Evolutionary conservation across 75 land plant species (phyloP), one percentile per base, ranked within the genome.

Genomic region (Sequoiadendron giganteum): DNA sequence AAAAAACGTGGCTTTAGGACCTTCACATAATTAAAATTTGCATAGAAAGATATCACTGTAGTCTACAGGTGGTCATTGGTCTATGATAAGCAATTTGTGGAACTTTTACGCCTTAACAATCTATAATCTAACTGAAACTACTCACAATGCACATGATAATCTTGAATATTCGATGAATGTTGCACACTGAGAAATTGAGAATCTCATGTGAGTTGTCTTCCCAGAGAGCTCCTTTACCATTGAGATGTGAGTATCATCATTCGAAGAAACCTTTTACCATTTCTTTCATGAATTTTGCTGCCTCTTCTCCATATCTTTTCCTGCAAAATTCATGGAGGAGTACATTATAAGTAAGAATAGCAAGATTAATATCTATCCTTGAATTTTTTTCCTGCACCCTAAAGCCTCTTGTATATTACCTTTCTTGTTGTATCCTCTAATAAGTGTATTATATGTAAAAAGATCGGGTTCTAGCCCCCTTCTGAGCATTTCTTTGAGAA

Each of bases 341-440:
- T 14, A 95, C 95, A 89, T 91, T 92, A 88, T 95, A 95, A 49
- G 93, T 92, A 10, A 92, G 89, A 87, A 89, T 47, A 39, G 93
- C 92, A 15, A 97, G 95, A 92, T 93, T 94, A 72, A 92, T 91
- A 32, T 97, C 94, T 65, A 72, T 86, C 49, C 78, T 85, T 86
- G 92, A 86, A 95, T 94, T 95, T 88, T 96, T 94, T 86, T 95
- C 94, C 19, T 91, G 94, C 49, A 95, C 87, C 61, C n/a, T 90
- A 72, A 95, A 14, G 97, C 97, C 85, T 95, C 95, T 75, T 93
- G 93, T 89, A 92, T 91, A 83, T 97, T 91, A 61, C 94, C 99
- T 55, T 54, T 85, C 85, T 89, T 89, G n/a, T 96, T 91, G 75
- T 94, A 97, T 19, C 97, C 99, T 88, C 94, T 92, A 77, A 97